Evolutionary conservation across 371 early-diverging fungal genomes (phyloP), one percentile per base, ranked within the genome.

Genomic region (Vittaforma corneae): DNA sequence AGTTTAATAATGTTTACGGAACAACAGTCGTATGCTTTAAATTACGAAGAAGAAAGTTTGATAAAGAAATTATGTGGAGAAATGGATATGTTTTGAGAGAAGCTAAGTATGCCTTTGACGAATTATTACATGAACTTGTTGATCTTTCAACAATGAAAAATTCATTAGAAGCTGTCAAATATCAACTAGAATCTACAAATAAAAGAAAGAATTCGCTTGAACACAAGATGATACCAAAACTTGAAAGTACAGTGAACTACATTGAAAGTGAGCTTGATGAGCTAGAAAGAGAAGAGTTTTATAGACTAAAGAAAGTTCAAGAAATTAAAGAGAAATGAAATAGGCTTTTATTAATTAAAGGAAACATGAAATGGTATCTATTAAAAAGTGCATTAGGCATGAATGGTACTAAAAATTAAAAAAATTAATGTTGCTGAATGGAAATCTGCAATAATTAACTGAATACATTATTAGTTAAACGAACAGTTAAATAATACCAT

Each of bases 281-380:
- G 77, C 88, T 88, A 82, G 99, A 97, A 76, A 85, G 99, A 77
- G 99, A 97, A 80, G 99, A 98, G 72, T 98, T 98, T 81, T 96
- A 91, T 77, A 82, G 92, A 47, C 63, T 79, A 14, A 77, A 77
- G 60, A 77, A 74, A 54, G 54, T 80, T 16, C 75, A 80, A 65
- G 60, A 56, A 18, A 22, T 72, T 28, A 68, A 70, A 44, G 65
- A n/a, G n/a, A n/a, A n/a, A n/a, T n/a, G n/a, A n/a, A n/a, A n/a
- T n/a, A n/a, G n/a, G n/a, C n/a, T n/a, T n/a, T n/a, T n/a, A n/a
- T n/a, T n/a, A n/a, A n/a, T n/a, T n/a, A n/a, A n/a, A n/a, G n/a
- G n/a, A n/a, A n/a, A n/a, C n/a, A n/a, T n/a, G n/a, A n/a, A n/a
- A n/a, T n/a, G n/a, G n/a, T n/a, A n/a, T n/a, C n/a, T n/a, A n/a